Percentiles rank a stretch among this genome's conserved stretches.
Evolutionary conservation across 2,329 filamentous ascomycete species (phyloP).

Genomic region (Fusarium phyllophilum): DNA sequence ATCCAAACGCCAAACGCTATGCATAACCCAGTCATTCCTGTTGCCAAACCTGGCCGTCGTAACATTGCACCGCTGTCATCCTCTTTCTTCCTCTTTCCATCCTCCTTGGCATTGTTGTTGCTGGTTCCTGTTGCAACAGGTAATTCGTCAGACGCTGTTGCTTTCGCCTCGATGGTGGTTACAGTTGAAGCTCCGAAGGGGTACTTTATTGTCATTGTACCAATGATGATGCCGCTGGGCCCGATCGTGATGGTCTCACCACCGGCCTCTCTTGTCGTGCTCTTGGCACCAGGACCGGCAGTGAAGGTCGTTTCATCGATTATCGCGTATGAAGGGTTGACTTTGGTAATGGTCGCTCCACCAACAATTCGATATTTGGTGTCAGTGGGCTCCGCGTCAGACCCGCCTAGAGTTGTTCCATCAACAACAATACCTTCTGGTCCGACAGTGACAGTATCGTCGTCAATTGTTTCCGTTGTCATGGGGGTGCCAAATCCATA

Average conservation of each 20-base stretch:
- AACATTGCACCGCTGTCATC: conserved; percentile 37
- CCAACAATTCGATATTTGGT: conserved; percentile 61
- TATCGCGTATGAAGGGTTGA: conserved; percentile 60
- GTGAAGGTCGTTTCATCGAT: conserved; percentile 62
- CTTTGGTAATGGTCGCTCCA: conserved; percentile 62
- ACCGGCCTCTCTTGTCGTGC: conserved; percentile 58
- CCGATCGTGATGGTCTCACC: conserved; percentile 64
- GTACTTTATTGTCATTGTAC: conserved; percentile 56
- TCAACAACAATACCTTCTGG: conserved; percentile 55
- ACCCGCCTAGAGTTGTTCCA: conserved; percentile 57
- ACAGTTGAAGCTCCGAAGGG: conserved; percentile 58
- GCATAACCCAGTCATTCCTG: conserved; percentile 45
- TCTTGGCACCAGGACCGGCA: conserved; percentile 57
- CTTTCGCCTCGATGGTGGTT: conserved; percentile 52
- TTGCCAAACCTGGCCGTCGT: conserved; percentile 23
- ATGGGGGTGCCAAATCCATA: conserved; percentile 53
- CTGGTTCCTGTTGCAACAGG: conserved; percentile 44
- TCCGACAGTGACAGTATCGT: conserved; percentile 62
- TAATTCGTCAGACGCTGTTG: conserved; percentile 34
- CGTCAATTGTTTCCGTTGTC: conserved; percentile 56
- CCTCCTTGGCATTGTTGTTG: conserved; percentile 28
- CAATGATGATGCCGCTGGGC: conserved; percentile 60
- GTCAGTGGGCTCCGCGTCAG: conserved; percentile 47
- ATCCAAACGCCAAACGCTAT: conserved; percentile 55
- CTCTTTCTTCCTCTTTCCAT: conserved; percentile 36